Percentiles rank a stretch among this genome's conserved stretches.
Conservation (phyloP, 2,329 filamentous ascomycete genomes). For the Metarhizium album region DNA sequence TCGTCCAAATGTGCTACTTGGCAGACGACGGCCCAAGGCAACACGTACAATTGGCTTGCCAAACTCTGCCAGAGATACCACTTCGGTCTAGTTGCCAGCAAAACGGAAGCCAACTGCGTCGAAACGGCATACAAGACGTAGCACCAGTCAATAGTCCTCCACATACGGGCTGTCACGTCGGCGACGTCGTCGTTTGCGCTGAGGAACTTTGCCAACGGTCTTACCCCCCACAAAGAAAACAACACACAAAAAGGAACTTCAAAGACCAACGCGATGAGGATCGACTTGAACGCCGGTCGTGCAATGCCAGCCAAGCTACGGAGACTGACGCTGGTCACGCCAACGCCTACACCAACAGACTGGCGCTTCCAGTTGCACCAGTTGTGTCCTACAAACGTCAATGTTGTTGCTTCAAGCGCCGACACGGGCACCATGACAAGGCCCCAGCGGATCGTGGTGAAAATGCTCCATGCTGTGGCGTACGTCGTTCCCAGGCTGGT, state of each 20-base stretch:
- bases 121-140: slow-evolving; percentile 59
- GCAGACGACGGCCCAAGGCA: slow-evolving; percentile 60
- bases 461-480: slow-evolving; percentile 62
- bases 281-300: too few relatives aligned
- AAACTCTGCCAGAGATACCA: slow-evolving; percentile 63
- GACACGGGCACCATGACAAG: slow-evolving; percentile 57
- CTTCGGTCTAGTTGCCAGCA: slow-evolving; percentile 50
- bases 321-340: too few relatives aligned
- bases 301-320: too few relatives aligned
- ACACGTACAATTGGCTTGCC: slow-evolving; percentile 56
- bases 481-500: slow-evolving; percentile 53
- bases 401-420: too few relatives aligned
- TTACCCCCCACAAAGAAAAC: too few relatives aligned
- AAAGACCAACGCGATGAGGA: too few relatives aligned
- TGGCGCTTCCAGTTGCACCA: too few relatives aligned
- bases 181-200: slow-evolving; percentile 47
- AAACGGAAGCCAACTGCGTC: slow-evolving; percentile 52
- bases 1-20: slow-evolving; percentile 35
- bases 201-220: slow-evolving; percentile 52
- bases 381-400: too few relatives aligned
- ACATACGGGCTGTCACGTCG: slow-evolving; percentile 54
- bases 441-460: slow-evolving; percentile 65
- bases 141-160: slow-evolving; percentile 51
- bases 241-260: too few relatives aligned
- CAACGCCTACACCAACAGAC: too few relatives aligned